Percentiles rank a stretch among this genome's conserved stretches.
phyloP scores from a whole-genome alignment of 1,139 yeast genomes.

The Lizanozyma gosingica region DNA sequence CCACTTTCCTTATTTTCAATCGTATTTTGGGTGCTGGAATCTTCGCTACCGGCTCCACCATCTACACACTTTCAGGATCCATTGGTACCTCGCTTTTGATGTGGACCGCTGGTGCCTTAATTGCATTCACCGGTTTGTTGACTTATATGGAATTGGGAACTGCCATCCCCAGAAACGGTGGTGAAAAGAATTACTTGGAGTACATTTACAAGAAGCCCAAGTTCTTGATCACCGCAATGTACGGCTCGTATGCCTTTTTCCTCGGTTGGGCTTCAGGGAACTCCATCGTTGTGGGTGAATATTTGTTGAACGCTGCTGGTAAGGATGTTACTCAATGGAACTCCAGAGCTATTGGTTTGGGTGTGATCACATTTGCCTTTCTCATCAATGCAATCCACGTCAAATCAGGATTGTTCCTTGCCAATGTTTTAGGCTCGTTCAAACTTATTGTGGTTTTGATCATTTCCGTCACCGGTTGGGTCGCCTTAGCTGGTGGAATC shows the following conservation, averaged over 20 bases:
- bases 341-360: conserved; percentile 67
- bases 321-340: conserved; percentile 63
- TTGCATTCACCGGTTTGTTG: conserved; percentile 65
- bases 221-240: conserved; percentile 64
- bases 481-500: conserved; percentile 66
- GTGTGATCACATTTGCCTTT: conserved; percentile 65
- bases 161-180: conserved; percentile 80
- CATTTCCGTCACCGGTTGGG: conserved; percentile 74
- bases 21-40: conserved; percentile 88
- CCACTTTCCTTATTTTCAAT: conserved; percentile 62
- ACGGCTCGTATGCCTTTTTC: conserved; percentile 66
- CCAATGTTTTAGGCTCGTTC: conserved; percentile 62
- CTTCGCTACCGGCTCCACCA: conserved; percentile 77
- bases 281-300: conserved; percentile 43
- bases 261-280: conserved; percentile 86
- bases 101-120: conserved; percentile 72
- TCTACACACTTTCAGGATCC: conserved; percentile 59
- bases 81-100: conserved; percentile 64
- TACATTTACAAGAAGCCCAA: conserved; percentile 61
- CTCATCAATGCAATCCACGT: conserved; percentile 54
- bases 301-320: conserved; percentile 58
- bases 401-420: conserved; percentile 58
- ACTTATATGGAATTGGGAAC: conserved; percentile 83
- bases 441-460: conserved; percentile 60
- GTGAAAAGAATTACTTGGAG: conserved; percentile 79